phyloP scores from a whole-genome alignment of 768 basidiomycete genomes.

The Leucosporidium creatinivorum region DNA sequence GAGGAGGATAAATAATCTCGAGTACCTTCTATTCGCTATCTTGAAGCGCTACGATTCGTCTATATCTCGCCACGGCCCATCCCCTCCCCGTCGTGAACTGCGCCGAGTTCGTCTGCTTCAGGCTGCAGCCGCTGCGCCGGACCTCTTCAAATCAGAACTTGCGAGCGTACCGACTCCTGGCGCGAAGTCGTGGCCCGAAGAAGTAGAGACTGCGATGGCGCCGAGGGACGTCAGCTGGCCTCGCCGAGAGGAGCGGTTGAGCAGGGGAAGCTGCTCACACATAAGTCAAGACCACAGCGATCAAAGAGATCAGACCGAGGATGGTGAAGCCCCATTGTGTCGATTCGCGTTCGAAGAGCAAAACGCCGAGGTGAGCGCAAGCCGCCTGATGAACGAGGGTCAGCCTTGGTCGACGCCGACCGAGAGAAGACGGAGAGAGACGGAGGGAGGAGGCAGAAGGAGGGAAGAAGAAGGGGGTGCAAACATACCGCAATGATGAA shows the following conservation, averaged over 20 bases:
- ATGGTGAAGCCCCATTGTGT: neutral
- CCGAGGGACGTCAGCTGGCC: neutral
- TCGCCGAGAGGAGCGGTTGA: neutral
- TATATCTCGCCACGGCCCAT: no score
- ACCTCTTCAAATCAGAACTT: neutral
- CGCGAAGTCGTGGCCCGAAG: neutral
- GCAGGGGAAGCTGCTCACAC: neutral
- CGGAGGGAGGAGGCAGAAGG: no score
- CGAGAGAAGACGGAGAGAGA: neutral
- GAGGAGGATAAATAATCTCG: no score
- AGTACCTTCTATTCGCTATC: no score
- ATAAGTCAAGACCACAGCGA: neutral
- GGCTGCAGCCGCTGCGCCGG: no score
- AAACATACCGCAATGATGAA: neutral
- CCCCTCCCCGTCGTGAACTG: no score
- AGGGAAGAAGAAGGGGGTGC: neutral
- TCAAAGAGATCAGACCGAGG: neutral
- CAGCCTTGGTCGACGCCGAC: neutral
- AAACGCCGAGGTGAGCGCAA: neutral
- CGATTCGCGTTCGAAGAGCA: neutral
- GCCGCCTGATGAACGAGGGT: neutral
- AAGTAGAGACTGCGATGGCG: neutral
- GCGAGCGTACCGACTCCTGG: neutral
- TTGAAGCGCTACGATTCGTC: no score
- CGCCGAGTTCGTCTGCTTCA: no score